Evolutionary conservation across 305 asterid species (phyloP).

Genomic region (Solanum hybrid): DNA sequence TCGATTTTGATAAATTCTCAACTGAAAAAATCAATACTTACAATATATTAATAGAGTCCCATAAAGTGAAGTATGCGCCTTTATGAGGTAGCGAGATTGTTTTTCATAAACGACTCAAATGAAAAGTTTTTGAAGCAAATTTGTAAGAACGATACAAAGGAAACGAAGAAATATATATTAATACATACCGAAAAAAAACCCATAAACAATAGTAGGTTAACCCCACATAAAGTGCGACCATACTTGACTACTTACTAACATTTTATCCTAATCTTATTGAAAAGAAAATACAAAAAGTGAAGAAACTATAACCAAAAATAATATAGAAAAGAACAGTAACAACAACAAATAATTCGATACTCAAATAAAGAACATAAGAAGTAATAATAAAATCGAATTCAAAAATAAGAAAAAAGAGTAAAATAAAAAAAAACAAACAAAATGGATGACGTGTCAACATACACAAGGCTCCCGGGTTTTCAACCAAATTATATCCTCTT

Average conservation of each 20-base stretch:
- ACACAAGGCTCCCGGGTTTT: slow-evolving; percentile 23
- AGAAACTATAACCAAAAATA: background rate
- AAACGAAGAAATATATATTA: background rate
- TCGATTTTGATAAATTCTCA: accelerated
- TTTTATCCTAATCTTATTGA: background rate
- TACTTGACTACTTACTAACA: background rate
- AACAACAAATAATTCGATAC: background rate
- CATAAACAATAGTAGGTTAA: background rate
- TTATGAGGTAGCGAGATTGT: background rate
- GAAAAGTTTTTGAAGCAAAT: background rate
- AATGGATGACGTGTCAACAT: background rate
- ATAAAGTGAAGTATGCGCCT: background rate
- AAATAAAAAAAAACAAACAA: background rate
- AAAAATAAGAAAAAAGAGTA: background rate
- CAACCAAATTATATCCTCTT: slow-evolving; percentile 1
- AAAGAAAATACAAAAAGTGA: background rate
- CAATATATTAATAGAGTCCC: background rate
- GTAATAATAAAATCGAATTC: background rate
- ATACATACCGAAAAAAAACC: background rate
- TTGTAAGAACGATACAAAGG: background rate
- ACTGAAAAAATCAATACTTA: background rate
- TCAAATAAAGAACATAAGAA: background rate
- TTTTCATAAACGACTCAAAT: background rate
- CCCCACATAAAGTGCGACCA: background rate
- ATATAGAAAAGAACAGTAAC: background rate